Conservation (phyloP, 805 yeast species). For the Saccharomyces jurei region DNA sequence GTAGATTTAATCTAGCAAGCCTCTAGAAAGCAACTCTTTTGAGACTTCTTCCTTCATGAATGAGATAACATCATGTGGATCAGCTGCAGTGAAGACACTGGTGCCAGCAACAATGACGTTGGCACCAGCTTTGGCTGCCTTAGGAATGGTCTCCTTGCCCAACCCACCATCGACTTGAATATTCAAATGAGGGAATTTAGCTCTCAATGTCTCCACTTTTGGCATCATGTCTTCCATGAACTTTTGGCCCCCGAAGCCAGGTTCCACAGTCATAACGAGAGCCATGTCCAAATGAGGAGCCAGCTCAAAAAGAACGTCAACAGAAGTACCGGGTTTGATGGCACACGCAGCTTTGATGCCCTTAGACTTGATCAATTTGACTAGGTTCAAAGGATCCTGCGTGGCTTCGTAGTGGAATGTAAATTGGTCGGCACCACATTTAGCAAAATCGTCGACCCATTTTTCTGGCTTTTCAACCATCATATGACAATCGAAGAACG, state of each 20-base stretch:
- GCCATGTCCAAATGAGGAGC: constrained; percentile 84
- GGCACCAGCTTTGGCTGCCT: constrained; percentile 95
- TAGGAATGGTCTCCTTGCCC: constrained; percentile 73
- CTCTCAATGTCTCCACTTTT: constrained; percentile 73
- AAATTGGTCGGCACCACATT: constrained; percentile 91
- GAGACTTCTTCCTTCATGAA: constrained; percentile 58
- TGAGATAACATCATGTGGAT: constrained; percentile 68
- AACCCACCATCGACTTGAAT: constrained; percentile 97
- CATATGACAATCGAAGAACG: constrained; percentile 93
- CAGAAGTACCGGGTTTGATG: constrained; percentile 86
- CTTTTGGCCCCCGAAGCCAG: constrained; percentile 97
- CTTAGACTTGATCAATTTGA: constrained; percentile 61
- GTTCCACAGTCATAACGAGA: constrained; percentile 97
- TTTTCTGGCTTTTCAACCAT: constrained; percentile 89
- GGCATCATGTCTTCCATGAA: constrained; percentile 96
- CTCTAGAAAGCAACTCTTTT: constrained; percentile 38
- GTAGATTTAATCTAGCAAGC: constrained; percentile 30
- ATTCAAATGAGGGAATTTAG: constrained; percentile 65
- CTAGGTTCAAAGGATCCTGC: constrained; percentile 62
- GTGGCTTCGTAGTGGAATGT: constrained; percentile 96
- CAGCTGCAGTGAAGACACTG: constrained; percentile 76
- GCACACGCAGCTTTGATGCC: constrained; percentile 96
- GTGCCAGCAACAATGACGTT: constrained; percentile 98
- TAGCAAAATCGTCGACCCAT: constrained; percentile 89
- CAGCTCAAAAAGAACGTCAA: constrained; percentile 68